These are phyloP conservation scores for Melaleuca alternifolia DNA, from an alignment of 345 rosid genomes.

Conservation along the genomic window DNA sequence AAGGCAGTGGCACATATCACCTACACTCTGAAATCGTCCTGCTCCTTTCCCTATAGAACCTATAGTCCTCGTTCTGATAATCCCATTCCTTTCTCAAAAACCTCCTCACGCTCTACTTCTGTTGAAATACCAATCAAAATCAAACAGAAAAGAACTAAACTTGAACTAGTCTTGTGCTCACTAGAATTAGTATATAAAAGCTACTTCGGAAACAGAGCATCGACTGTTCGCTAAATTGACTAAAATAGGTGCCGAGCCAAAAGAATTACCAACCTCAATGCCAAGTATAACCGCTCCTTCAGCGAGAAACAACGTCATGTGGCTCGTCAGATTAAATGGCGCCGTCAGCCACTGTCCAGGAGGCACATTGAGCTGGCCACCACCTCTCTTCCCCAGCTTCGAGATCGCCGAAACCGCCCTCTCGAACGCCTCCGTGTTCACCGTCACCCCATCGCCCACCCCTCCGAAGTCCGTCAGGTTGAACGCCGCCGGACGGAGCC, in stretches of 20 bases:
- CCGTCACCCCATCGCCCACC: slow-evolving; percentile 73
- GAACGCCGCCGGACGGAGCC: slow-evolving; percentile 47
- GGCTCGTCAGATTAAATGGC: slow-evolving; percentile 92
- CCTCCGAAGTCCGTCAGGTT: slow-evolving; percentile 91
- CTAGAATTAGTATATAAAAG: not conserved
- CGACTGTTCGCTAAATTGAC: not conserved
- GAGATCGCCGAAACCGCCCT: slow-evolving; percentile 72
- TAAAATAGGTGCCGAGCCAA: not conserved
- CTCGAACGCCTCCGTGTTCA: slow-evolving; percentile 84
- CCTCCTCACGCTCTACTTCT: not conserved
- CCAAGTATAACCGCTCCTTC: slow-evolving; percentile 83
- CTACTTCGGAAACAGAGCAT: not conserved
- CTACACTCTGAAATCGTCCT: not conserved
- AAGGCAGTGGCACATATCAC: not conserved
- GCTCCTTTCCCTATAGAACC: not conserved
- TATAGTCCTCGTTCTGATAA: not conserved
- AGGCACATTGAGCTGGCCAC: slow-evolving; percentile 92
- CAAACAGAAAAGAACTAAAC: not conserved
- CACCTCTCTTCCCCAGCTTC: slow-evolving; percentile 59
- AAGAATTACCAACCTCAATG: slow-evolving; percentile 41
- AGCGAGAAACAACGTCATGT: slow-evolving; percentile 83
- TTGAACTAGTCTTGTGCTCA: not conserved
- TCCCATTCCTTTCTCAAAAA: not conserved
- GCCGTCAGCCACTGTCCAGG: slow-evolving; percentile 94
- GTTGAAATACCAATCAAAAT: not conserved